Percentiles rank a stretch among this genome's conserved stretches.
phyloP scores from a whole-genome alignment of 257 asterid species.

The Osmanthus fragrans region DNA sequence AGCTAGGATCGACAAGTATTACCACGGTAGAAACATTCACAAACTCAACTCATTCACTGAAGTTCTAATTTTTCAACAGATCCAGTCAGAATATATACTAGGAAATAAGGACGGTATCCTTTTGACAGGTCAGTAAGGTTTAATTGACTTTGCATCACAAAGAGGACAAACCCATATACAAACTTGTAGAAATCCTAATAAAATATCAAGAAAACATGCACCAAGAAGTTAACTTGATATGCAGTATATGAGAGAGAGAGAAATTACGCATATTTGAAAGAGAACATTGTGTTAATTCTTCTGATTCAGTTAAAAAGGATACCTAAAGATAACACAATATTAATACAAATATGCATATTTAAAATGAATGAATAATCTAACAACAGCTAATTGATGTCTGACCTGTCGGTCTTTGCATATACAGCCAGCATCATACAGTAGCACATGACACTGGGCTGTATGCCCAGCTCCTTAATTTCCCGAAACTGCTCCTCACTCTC shows the following conservation, averaged over 20 bases:
- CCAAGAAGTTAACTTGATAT: neutral
- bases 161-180: neutral
- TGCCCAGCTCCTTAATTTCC: constrained; percentile 81
- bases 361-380: constrained; percentile 18
- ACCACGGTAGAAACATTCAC: neutral
- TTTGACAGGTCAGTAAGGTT: neutral
- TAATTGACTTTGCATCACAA: neutral
- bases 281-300: neutral
- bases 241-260: neutral
- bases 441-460: constrained; percentile 91
- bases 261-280: neutral
- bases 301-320: neutral
- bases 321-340: neutral
- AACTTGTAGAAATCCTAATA: neutral
- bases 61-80: constrained; percentile 12
- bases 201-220: neutral
- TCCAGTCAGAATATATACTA: constrained; percentile 7
- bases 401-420: constrained; percentile 79
- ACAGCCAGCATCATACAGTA: constrained; percentile 93
- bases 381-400: constrained; percentile 25
- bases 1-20: neutral
- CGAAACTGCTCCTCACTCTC: constrained; percentile 88
- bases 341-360: constrained; percentile 9
- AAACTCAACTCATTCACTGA: constrained; percentile 15
- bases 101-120: neutral